Evolutionary conservation across 495 filamentous ascomycete species (phyloP).

Genomic region (Sabuloglossum arenarium): DNA sequence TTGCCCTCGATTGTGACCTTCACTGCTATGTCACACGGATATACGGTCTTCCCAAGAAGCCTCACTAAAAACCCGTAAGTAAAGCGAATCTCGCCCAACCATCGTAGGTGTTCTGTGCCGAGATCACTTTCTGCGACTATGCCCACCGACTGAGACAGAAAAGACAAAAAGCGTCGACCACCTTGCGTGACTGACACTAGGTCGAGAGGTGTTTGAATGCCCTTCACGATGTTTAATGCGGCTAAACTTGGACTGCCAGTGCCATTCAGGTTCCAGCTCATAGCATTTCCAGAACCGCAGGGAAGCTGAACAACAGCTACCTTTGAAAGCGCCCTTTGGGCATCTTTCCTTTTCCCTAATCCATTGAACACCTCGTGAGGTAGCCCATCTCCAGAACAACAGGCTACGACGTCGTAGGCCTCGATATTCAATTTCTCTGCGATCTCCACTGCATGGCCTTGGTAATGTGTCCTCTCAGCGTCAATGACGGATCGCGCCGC

Average conservation of each 20-base stretch:
- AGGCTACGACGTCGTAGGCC: conserved; percentile 61
- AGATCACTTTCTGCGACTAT: conserved; percentile 81
- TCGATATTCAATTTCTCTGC: conserved; percentile 59
- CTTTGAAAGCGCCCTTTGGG: conserved; percentile 47
- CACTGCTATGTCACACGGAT: conserved; percentile 75
- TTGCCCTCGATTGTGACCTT: conserved; percentile 68
- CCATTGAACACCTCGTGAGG: conserved; percentile 94
- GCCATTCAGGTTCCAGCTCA: conserved; percentile 78
- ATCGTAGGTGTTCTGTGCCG: conserved; percentile 72
- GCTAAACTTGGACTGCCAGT: conserved; percentile 56
- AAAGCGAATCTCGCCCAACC: conserved; percentile 77
- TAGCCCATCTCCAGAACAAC: conserved; percentile 82
- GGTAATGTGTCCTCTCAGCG: conserved; percentile 48
- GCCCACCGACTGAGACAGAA: conserved; percentile 78
- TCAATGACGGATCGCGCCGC: conserved; percentile 63
- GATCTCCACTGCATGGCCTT: conserved; percentile 63
- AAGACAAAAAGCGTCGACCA: conserved; percentile 48
- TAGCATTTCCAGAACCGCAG: conserved; percentile 82
- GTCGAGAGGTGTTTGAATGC: conserved; percentile 59
- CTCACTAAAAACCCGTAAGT: conserved; percentile 61
- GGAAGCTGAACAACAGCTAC: conserved; percentile 81
- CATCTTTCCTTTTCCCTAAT: conserved; percentile 52
- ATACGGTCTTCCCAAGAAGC: conserved; percentile 48
- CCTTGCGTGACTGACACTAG: conserved; percentile 76
- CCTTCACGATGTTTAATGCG: conserved; percentile 68